phyloP scores from a whole-genome alignment of 164 flowering plant species.

The grape (Vitis vinifera) region DNA sequence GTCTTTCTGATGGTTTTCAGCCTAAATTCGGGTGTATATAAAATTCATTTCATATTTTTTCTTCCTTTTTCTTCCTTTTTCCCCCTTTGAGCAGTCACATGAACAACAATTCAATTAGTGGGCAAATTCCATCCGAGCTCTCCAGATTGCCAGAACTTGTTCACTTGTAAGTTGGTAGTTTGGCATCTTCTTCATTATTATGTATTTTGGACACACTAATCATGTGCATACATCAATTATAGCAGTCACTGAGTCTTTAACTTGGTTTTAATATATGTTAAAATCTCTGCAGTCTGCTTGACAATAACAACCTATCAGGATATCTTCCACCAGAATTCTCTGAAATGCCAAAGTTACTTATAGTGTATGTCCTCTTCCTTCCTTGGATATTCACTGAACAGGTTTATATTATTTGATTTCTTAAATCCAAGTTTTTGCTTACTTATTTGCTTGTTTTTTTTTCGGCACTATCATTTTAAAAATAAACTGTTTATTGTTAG shows the following conservation, averaged over 20 bases:
- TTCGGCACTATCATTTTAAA: background rate
- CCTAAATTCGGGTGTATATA: background rate
- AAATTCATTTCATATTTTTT: background rate
- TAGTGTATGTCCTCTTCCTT: conserved; percentile 60
- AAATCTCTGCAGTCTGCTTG: conserved; percentile 72
- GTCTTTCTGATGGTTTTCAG: conserved; percentile 1
- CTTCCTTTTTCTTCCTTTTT: conserved; percentile 2
- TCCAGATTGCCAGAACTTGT: conserved; percentile 57
- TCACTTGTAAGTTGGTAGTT: conserved; percentile 70
- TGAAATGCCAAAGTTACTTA: conserved; percentile 55
- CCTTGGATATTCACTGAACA: background rate
- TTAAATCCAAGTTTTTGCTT: background rate
- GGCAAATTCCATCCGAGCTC: conserved; percentile 78
- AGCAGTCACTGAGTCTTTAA: background rate
- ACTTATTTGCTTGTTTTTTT: background rate
- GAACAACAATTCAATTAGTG: conserved; percentile 94
- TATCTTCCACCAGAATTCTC: conserved; percentile 79
- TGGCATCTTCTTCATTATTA: background rate
- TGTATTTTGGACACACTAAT: background rate
- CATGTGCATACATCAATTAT: background rate
- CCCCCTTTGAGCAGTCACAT: conserved; percentile 61
- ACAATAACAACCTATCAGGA: conserved; percentile 92
- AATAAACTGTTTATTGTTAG: background rate
- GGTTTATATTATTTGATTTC: conserved; percentile 5
- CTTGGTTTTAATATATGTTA: background rate